phyloP scores from a whole-genome alignment of 2,329 filamentous ascomycete genomes.

The Paecilomyces variotii region DNA sequence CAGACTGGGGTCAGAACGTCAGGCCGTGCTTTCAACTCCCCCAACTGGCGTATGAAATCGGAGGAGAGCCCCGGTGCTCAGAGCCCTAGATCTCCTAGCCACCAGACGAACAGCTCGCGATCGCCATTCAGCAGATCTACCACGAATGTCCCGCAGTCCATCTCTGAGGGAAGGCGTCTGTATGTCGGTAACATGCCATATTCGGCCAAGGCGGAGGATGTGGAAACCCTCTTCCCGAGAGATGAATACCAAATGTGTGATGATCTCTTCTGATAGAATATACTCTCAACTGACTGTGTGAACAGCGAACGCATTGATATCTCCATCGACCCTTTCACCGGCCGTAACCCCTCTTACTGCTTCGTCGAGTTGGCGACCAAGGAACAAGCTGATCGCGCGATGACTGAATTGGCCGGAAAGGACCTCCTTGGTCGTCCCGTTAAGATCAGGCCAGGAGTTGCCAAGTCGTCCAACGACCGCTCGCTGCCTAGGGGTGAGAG shows the following conservation, averaged over 20 bases:
- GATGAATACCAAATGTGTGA: constrained; percentile 27
- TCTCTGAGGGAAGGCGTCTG: constrained; percentile 37
- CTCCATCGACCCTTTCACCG: constrained; percentile 59
- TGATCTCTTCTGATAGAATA: constrained; percentile 2
- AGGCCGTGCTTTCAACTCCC: constrained; percentile 31
- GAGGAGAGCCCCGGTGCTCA: constrained; percentile 26
- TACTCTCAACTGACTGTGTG: constrained; percentile 6
- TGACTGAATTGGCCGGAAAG: constrained; percentile 48
- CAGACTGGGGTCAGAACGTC: constrained; percentile 26
- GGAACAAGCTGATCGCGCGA: constrained; percentile 50
- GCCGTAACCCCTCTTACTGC: constrained; percentile 65
- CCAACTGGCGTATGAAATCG: constrained; percentile 35
- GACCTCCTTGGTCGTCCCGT: constrained; percentile 51
- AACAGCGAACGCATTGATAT: constrained; percentile 55
- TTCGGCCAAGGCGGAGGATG: constrained; percentile 44
- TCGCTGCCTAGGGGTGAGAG: constrained; percentile 7
- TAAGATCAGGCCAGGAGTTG: constrained; percentile 57
- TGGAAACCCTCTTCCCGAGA: constrained; percentile 40
- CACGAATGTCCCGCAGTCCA: constrained; percentile 27
- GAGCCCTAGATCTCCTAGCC: constrained; percentile 18
- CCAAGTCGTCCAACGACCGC: constrained; percentile 38
- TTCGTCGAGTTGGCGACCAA: constrained; percentile 59
- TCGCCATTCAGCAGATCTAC: constrained; percentile 22
- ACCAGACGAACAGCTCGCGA: constrained; percentile 21
- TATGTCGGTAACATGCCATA: constrained; percentile 51